These are phyloP conservation scores for Boletus bicolor DNA, from an alignment of 768 basidiomycete genomes.

Conservation along the genomic window DNA sequence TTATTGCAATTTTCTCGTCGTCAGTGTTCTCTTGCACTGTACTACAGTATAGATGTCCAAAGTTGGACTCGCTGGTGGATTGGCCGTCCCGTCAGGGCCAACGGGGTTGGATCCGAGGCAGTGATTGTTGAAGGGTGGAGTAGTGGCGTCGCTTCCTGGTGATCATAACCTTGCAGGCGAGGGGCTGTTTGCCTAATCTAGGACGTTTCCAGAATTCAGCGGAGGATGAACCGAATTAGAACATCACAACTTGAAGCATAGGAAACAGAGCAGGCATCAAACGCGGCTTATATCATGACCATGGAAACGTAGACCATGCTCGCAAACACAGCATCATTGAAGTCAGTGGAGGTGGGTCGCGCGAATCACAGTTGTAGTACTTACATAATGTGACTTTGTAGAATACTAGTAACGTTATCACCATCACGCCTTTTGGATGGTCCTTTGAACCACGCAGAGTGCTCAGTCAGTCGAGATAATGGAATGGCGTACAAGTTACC, in stretches of 20 bases:
- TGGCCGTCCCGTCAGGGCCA: background rate
- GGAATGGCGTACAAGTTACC: no score
- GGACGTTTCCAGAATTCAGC: background rate
- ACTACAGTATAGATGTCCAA: no score
- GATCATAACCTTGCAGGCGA: background rate
- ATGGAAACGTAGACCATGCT: background rate
- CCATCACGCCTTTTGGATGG: no score
- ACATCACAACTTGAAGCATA: background rate
- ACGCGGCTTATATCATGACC: background rate
- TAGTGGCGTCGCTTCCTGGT: background rate
- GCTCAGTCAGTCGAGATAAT: no score
- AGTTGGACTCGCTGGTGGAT: no score
- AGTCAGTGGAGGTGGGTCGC: background rate
- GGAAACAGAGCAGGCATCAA: background rate
- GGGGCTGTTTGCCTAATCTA: background rate
- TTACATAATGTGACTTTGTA: no score
- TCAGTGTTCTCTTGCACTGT: background rate
- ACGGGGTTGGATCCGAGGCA: no score
- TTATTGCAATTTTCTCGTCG: background rate
- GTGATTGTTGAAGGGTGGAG: background rate
- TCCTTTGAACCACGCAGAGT: no score
- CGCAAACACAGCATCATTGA: background rate
- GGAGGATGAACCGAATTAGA: background rate
- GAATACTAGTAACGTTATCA: no score
- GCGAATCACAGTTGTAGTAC: no score